Conservation (phyloP, 2,329 filamentous ascomycete species). For the Cordyceps fumosorosea region DNA sequence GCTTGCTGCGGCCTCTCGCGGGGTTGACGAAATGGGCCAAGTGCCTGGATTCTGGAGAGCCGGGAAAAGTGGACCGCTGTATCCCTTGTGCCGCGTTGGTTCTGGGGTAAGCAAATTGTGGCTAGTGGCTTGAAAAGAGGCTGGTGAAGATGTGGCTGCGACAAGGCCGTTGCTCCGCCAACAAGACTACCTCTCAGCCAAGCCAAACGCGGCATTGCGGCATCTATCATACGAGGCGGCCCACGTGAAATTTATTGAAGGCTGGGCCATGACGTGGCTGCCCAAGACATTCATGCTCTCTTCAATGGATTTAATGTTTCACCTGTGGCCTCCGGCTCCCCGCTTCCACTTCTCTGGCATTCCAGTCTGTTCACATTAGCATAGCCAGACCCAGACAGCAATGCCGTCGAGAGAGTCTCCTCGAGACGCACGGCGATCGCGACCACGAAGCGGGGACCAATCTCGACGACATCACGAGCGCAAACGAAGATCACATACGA, state of each 20-base stretch:
- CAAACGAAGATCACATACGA: constrained; percentile 28
- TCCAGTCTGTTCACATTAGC: constrained; percentile 18
- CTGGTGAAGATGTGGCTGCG: constrained; percentile 17
- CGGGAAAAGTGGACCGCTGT: constrained; percentile 1
- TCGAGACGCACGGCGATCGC: constrained; percentile 24
- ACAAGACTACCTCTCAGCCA: constrained; percentile 22
- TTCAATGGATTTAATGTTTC: neutral
- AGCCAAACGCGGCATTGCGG: constrained; percentile 16
- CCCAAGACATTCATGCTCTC: constrained; percentile 8
- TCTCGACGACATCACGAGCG: constrained; percentile 29
- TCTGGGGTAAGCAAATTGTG: constrained; percentile 12
- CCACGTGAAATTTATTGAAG: constrained; percentile 7
- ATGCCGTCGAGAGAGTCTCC: constrained; percentile 32
- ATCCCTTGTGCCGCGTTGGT: constrained; percentile 14
- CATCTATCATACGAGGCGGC: constrained; percentile 5
- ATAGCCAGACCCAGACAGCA: constrained; percentile 12
- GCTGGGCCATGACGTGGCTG: constrained; percentile 9
- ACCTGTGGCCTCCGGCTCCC: neutral
- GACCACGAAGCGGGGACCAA: constrained; percentile 24
- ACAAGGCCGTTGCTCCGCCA: constrained; percentile 37
- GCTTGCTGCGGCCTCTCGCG: constrained; percentile 32
- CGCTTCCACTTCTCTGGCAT: constrained; percentile 17
- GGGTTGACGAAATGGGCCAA: constrained; percentile 19
- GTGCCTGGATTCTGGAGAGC: constrained; percentile 1
- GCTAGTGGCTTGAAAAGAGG: neutral